Percentiles rank a stretch among this genome's conserved stretches.
phyloP scores from a whole-genome alignment of 495 filamentous ascomycete genomes.

The Elaphomyces granulatus region DNA sequence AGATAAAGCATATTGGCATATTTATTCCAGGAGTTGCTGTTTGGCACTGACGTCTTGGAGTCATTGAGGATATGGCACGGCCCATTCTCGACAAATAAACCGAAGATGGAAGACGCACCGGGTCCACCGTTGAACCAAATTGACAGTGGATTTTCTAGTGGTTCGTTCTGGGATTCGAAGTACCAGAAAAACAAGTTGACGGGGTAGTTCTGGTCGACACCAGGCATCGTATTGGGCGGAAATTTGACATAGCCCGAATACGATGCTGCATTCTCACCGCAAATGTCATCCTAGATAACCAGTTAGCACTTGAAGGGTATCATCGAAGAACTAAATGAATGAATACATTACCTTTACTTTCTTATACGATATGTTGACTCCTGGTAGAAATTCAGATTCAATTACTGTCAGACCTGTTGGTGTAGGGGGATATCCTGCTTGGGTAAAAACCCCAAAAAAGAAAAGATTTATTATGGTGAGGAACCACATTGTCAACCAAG shows the following conservation, averaged over 20 bases:
- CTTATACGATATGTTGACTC: slow-evolving; percentile 50
- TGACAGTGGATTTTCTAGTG: slow-evolving; percentile 27
- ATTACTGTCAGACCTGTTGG: too few species aligned
- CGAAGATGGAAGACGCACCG: slow-evolving; percentile 39
- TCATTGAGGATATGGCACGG: slow-evolving; percentile 40
- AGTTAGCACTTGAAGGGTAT: slow-evolving; percentile 4
- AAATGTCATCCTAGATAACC: too few species aligned
- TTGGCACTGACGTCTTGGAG: slow-evolving; percentile 30
- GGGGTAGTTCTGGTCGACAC: slow-evolving; percentile 39
- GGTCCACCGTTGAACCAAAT: slow-evolving; percentile 45
- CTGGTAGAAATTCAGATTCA: too few species aligned
- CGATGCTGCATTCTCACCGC: slow-evolving; percentile 1
- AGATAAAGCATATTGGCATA: slow-evolving; percentile 42
- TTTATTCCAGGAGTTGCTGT: slow-evolving; percentile 36
- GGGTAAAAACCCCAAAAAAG: too few species aligned
- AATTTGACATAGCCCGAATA: slow-evolving; percentile 31
- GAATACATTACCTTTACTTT: too few species aligned
- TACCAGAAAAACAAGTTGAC: slow-evolving; percentile 76
- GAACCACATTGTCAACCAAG: too few species aligned
- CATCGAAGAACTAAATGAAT: too few species aligned
- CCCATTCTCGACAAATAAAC: slow-evolving; percentile 42
- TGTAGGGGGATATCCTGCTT: too few species aligned
- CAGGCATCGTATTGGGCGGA: slow-evolving; percentile 32
- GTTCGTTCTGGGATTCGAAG: slow-evolving; percentile 48
- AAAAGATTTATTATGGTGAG: too few species aligned